These are phyloP conservation scores for Aciculosporium take DNA, from an alignment of 2,329 filamentous ascomycete species.

Conservation along the genomic window DNA sequence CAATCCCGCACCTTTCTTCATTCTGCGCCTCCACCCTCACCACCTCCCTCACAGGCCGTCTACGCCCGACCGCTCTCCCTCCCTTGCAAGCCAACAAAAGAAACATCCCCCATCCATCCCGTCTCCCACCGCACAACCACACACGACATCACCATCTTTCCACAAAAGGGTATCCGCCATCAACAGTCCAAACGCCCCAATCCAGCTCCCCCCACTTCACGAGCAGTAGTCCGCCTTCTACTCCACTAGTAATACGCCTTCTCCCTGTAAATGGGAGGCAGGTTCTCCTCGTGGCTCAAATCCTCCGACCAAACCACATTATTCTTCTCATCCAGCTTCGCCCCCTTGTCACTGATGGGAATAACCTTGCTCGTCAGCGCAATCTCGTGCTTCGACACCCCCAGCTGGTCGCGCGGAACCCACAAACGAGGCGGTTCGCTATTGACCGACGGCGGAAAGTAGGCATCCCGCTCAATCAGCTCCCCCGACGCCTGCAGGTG, in stretches of 20 bases:
- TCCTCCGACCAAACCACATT: constrained; percentile 26
- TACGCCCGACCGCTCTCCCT: too few species aligned
- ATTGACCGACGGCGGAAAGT: constrained; percentile 56
- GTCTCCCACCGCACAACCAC: too few species aligned
- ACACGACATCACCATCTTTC: too few species aligned
- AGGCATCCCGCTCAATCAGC: constrained; percentile 48
- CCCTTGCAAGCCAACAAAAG: too few species aligned
- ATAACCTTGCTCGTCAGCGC: constrained; percentile 51
- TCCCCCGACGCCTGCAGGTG: constrained; percentile 46
- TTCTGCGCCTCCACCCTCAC: too few species aligned
- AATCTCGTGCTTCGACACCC: constrained; percentile 59
- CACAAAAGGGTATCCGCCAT: too few species aligned
- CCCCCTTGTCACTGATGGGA: constrained; percentile 58
- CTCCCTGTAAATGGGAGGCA: constrained; percentile 30
- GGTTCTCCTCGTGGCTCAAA: constrained; percentile 16
- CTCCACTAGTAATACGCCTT: constrained; percentile 29
- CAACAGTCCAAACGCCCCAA: too few species aligned
- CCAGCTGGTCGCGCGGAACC: constrained; percentile 58
- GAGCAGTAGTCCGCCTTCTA: too few species aligned
- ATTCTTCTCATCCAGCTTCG: constrained; percentile 52
- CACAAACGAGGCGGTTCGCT: constrained; percentile 51
- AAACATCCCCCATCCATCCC: too few species aligned
- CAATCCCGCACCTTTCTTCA: too few species aligned
- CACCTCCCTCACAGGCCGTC: too few species aligned
- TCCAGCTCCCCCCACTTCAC: too few species aligned